phyloP scores from a whole-genome alignment of 345 rosid species.

The Acer campestre region DNA sequence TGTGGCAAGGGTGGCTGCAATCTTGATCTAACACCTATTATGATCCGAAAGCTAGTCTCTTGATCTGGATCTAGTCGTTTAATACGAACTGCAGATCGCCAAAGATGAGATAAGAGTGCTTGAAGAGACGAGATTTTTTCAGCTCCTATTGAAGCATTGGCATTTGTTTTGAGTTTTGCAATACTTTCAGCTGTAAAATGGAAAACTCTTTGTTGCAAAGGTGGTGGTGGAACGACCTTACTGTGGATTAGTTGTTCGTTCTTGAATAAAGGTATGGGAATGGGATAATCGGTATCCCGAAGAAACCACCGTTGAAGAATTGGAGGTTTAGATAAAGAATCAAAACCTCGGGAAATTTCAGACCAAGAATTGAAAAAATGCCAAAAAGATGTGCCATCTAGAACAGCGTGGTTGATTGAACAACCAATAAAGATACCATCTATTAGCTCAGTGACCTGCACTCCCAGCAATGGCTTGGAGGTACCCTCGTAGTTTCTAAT shows the following conservation, averaged over 20 bases:
- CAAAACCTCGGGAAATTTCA: constrained; percentile 29
- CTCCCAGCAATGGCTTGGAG: constrained; percentile 40
- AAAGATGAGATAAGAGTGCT: constrained; percentile 26
- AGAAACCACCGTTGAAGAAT: constrained; percentile 15
- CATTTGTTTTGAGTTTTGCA: constrained; percentile 42
- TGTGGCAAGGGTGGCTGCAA: constrained; percentile 15
- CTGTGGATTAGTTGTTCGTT: background rate
- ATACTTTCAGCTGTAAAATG: constrained; percentile 36
- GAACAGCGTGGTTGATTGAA: constrained; percentile 37
- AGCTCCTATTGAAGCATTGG: constrained; percentile 20
- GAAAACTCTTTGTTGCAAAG: constrained; percentile 28
- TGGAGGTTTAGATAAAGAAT: constrained; percentile 17
- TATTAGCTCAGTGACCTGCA: constrained; percentile 48
- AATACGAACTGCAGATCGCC: constrained; percentile 13
- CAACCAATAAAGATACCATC: constrained; percentile 51
- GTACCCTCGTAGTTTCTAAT: constrained; percentile 30
- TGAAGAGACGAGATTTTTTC: constrained; percentile 31
- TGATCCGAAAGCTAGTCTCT: background rate
- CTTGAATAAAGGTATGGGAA: constrained; percentile 16
- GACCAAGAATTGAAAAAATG: constrained; percentile 52
- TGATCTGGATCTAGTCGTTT: background rate
- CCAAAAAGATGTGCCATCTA: constrained; percentile 48
- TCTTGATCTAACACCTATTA: constrained; percentile 8
- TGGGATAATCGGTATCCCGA: background rate
- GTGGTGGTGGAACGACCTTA: background rate